phyloP scores from a whole-genome alignment of 257 asterid genomes.

The Verbena officinalis region DNA sequence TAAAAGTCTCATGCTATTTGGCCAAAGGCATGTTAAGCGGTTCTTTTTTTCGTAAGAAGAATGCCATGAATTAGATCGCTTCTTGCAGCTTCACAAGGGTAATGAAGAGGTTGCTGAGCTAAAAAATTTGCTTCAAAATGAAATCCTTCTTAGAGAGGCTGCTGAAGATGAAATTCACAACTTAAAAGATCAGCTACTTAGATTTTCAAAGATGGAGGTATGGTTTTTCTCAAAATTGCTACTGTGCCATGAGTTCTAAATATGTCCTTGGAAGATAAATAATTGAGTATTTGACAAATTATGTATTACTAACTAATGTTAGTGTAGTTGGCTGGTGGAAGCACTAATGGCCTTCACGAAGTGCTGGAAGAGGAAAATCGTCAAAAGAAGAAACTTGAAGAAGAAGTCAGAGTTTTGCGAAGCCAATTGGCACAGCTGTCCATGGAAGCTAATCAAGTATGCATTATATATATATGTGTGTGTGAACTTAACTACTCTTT shows the following conservation, averaged over 20 bases:
- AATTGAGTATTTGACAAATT: slow-evolving; percentile 26
- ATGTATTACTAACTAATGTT: slow-evolving; percentile 41
- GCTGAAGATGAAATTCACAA: slow-evolving; percentile 82
- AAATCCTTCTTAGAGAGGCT: slow-evolving; percentile 64
- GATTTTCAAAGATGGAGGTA: slow-evolving; percentile 64
- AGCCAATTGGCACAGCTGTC: slow-evolving; percentile 75
- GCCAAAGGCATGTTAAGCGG: slow-evolving; percentile 9
- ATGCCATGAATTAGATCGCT: slow-evolving; percentile 17
- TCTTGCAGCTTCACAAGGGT: slow-evolving; percentile 48
- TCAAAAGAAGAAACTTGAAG: slow-evolving; percentile 89
- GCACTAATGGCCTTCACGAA: slow-evolving; percentile 59
- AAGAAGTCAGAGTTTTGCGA: slow-evolving; percentile 76
- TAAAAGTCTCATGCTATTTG: slow-evolving; percentile 5
- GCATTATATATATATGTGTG: slow-evolving; percentile 11
- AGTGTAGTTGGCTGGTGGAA: slow-evolving; percentile 71
- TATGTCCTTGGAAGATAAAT: slow-evolving; percentile 28
- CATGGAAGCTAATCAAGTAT: slow-evolving; percentile 76
- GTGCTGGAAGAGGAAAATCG: slow-evolving; percentile 77
- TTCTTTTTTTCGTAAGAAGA: background rate
- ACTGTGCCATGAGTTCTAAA: slow-evolving; percentile 8
- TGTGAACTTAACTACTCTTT: background rate
- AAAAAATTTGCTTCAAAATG: slow-evolving; percentile 74
- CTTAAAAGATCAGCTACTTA: slow-evolving; percentile 58
- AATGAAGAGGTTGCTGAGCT: slow-evolving; percentile 64
- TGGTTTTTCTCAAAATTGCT: slow-evolving; percentile 23